phyloP scores from a whole-genome alignment of 2,329 filamentous ascomycete species.

The Colletotrichum graminicola region DNA sequence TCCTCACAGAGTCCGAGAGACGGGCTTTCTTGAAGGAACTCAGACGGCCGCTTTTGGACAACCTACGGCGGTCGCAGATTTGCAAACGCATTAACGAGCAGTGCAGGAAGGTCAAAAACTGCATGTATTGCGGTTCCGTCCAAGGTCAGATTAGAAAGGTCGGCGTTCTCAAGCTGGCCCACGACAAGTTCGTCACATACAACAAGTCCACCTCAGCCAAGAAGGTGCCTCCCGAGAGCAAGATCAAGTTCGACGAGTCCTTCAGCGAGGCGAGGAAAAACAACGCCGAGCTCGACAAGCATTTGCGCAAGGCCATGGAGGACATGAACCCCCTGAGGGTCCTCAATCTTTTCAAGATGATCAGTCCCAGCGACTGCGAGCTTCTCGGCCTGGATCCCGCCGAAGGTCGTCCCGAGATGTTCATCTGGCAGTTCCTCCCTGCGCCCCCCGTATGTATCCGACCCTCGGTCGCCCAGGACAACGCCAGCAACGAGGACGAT shows the following conservation, averaged over 20 bases:
- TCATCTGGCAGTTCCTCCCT: constrained; percentile 96
- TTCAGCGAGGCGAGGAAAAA: constrained; percentile 83
- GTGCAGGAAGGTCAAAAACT: constrained; percentile 87
- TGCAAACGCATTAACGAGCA: constrained; percentile 90
- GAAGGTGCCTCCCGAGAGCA: constrained; percentile 85
- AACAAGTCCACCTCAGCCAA: constrained; percentile 89
- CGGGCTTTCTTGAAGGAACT: constrained; percentile 83
- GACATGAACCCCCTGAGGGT: constrained; percentile 92
- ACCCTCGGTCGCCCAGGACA: constrained; percentile 93
- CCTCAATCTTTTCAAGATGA: constrained; percentile 90
- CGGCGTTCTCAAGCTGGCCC: constrained; percentile 90
- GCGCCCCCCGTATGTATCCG: constrained; percentile 94
- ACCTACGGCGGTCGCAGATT: constrained; percentile 83
- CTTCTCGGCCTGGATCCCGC: constrained; percentile 88
- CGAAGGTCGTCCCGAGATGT: constrained; percentile 93
- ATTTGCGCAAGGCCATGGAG: constrained; percentile 91
- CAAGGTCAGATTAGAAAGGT: constrained; percentile 95
- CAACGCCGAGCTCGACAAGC: constrained; percentile 88
- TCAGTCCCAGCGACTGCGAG: constrained; percentile 88
- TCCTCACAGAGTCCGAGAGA: constrained; percentile 85
- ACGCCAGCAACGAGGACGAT: constrained; percentile 94
- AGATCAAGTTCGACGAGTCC: constrained; percentile 86
- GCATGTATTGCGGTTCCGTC: constrained; percentile 82
- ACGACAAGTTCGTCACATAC: constrained; percentile 91
- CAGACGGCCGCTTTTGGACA: constrained; percentile 85